Conservation (phyloP, 768 basidiomycete species). For the Phanerochaete carnosa region DNA sequence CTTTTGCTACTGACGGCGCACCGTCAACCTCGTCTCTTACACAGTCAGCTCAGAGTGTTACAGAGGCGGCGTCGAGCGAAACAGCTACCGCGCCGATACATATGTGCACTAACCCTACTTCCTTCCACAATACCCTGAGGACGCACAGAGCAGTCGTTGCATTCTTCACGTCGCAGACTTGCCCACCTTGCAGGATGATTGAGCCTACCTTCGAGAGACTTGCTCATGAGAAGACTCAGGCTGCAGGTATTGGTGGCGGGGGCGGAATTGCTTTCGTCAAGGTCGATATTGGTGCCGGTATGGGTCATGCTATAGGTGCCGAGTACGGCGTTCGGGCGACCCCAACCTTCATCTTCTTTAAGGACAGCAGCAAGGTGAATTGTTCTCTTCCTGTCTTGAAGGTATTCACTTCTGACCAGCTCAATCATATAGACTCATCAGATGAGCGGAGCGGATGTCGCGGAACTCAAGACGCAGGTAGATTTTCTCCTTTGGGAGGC, state of each 20-base stretch:
- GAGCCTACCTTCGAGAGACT: slow-evolving; percentile 81
- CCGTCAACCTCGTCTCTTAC: slow-evolving; percentile 20
- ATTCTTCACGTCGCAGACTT: slow-evolving; percentile 77
- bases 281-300: slow-evolving; percentile 74
- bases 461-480: slow-evolving; percentile 69
- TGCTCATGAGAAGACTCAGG: slow-evolving; percentile 54
- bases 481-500: slow-evolving; percentile 73
- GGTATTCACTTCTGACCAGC: not conserved
- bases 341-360: slow-evolving; percentile 89
- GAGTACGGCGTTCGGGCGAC: slow-evolving; percentile 71
- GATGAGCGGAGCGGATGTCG: slow-evolving; percentile 66
- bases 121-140: slow-evolving; percentile 62
- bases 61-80: slow-evolving; percentile 37
- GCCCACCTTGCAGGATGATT: slow-evolving; percentile 80
- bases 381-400: not conserved
- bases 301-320: slow-evolving; percentile 55
- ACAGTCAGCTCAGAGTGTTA: slow-evolving; percentile 5
- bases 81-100: slow-evolving; percentile 64
- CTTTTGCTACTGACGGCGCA: slow-evolving; percentile 28
- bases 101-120: slow-evolving; percentile 68
- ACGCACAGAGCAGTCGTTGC: slow-evolving; percentile 72
- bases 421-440: slow-evolving; percentile 50
- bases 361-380: slow-evolving; percentile 66
- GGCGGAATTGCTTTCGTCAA: slow-evolving; percentile 74
- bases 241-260: slow-evolving; percentile 19